Evolutionary conservation across 2,329 filamentous ascomycete species (phyloP).

Genomic region (Penicillium digitatum): DNA sequence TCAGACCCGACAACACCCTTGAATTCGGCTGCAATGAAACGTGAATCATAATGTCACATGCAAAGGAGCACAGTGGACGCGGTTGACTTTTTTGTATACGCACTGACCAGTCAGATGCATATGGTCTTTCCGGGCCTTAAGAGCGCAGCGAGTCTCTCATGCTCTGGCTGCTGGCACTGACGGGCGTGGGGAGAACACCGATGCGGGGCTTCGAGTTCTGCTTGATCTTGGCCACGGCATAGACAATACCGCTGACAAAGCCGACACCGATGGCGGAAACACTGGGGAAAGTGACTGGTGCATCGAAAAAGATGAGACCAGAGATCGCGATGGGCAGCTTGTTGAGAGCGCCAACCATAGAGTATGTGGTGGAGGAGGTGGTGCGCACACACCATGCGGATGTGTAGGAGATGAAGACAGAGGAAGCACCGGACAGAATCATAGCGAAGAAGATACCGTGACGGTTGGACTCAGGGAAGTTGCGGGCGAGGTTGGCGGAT

Average conservation of each 20-base stretch:
- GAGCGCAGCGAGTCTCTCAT: constrained; percentile 79
- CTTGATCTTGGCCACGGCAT: constrained; percentile 79
- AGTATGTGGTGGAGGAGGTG: constrained; percentile 96
- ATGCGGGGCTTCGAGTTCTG: constrained; percentile 66
- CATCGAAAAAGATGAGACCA: constrained; percentile 91
- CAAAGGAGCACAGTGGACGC: constrained; percentile 11
- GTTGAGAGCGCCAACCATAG: constrained; percentile 96
- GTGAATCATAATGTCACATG: constrained; percentile 30
- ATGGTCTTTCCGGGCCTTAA: constrained; percentile 32
- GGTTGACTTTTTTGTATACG: constrained; percentile 4
- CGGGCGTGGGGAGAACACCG: constrained; percentile 65
- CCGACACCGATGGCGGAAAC: constrained; percentile 88
- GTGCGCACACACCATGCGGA: constrained; percentile 98
- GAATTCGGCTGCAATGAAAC: constrained; percentile 25
- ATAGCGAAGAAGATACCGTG: constrained; percentile 80
- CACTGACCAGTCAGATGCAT: constrained; percentile 13
- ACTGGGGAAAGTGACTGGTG: constrained; percentile 85
- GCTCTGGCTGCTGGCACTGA: constrained; percentile 89
- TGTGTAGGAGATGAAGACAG: constrained; percentile 99
- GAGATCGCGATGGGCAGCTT: constrained; percentile 94
- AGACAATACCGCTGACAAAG: constrained; percentile 89
- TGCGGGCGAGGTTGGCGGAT: constrained; percentile 70
- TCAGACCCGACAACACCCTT: constrained; percentile 11
- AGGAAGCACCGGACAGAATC: constrained; percentile 86
- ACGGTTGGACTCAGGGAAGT: constrained; percentile 80